Evolutionary conservation across 2,329 filamentous ascomycete genomes (phyloP), one percentile per base, ranked within the genome.

Genomic region (Aspergillus aculeatus): DNA sequence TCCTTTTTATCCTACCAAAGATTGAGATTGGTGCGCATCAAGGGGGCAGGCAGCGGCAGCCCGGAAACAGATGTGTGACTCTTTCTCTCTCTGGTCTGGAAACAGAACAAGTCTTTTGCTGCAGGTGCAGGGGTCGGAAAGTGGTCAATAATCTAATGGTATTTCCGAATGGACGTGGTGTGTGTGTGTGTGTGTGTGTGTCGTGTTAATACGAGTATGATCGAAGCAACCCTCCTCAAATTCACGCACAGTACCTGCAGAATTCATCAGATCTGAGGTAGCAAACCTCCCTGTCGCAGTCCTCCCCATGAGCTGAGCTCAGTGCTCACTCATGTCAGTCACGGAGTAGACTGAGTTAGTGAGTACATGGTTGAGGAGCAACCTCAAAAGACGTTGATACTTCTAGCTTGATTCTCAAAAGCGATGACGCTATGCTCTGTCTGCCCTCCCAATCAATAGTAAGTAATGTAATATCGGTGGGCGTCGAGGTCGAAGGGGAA

Each of bases 191-290:
- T 26, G 56, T 56, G 19, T 19, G 7, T 7, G 16, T n/a, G 38
- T 16, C 7, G 38, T 44, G 2, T 19, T 9, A 6, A n/a, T 12
- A 7, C 16, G 32, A 16, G 38, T 16, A 19, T 16, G 38, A 44
- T 44, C 38, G 38, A 44, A n/a, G 38, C 38, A 19, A 16, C 14
- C n/a, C 6, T 19, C 6, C 38, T 44, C 5, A 9, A 7, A 16
- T 48, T 32, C 26, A 47, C 23, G 19, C 23, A 47, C 52, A 29
- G 60, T 62, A 59, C 60, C 60, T 62, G 60, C 60, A 62, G 41
- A 10, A 47, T 48, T 55, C 26, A 24, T 16, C 16, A 49, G 7
- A 14, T 23, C 24, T 3, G 19, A 24, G 11, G 47, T 23, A 26
- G 9, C 4, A 23, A 49, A 12, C 9, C 4, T 23, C 23, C n/a